phyloP scores from a whole-genome alignment of 768 basidiomycete genomes.

The Boletus rubroflammeus region DNA sequence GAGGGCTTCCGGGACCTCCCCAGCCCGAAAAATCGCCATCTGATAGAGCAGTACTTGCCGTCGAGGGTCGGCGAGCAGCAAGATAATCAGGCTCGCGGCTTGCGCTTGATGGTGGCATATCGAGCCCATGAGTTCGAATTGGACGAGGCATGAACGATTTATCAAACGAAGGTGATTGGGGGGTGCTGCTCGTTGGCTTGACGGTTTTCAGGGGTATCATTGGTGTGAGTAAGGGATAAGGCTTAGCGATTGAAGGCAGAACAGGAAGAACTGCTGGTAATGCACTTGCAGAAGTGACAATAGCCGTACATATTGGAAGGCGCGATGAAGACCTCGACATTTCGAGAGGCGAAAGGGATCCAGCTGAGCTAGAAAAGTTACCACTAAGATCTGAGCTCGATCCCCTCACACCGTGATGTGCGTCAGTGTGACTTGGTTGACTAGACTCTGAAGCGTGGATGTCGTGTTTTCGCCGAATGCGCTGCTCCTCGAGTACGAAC shows the following conservation, averaged over 20 bases:
- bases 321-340: constrained; percentile 21
- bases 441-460: constrained; percentile 16
- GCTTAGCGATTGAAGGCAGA: constrained; percentile 39
- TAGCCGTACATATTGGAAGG: constrained; percentile 35
- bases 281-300: constrained; percentile 64
- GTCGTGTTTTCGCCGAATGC: constrained; percentile 36
- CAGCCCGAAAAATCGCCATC: constrained; percentile 52
- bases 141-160: constrained; percentile 31
- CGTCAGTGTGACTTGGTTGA: constrained; percentile 10
- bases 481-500: constrained; percentile 70
- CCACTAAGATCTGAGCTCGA: constrained; percentile 27
- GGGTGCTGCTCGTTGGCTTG: constrained; percentile 34
- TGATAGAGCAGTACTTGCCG: constrained; percentile 36
- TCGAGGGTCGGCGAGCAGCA: constrained; percentile 43
- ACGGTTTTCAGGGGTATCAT: constrained; percentile 48
- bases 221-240: constrained; percentile 57
- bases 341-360: constrained; percentile 30
- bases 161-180: constrained; percentile 41
- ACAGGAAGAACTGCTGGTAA: constrained; percentile 58
- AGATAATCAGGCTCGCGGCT: constrained; percentile 52
- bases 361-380: constrained; percentile 14
- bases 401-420: constrained; percentile 24
- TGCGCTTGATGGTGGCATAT: constrained; percentile 29
- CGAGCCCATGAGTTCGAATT: constrained; percentile 45
- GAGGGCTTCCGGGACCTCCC: constrained; percentile 38